Percentiles rank a stretch among this genome's conserved stretches.
Conservation (phyloP, 2,329 filamentous ascomycete species). For the Emericellopsis cladophorae region DNA sequence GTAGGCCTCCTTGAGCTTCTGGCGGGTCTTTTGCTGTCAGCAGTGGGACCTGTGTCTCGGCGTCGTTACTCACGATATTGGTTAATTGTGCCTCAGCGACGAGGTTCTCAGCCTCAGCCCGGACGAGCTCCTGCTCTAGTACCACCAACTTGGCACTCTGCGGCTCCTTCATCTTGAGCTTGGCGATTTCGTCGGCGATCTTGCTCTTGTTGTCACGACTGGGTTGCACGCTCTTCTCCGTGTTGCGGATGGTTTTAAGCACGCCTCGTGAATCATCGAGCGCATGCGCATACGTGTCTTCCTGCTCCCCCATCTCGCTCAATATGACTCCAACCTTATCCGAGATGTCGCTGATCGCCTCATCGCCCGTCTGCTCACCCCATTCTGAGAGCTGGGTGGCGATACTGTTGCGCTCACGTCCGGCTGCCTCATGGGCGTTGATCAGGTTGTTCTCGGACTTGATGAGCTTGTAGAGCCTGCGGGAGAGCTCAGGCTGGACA, state of each 20-base stretch:
- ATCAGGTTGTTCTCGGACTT: conserved; percentile 91
- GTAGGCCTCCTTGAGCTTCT: conserved; percentile 93
- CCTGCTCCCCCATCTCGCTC: conserved; percentile 86
- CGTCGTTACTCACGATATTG: conserved; percentile 60
- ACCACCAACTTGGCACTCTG: conserved; percentile 68
- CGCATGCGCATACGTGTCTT: conserved; percentile 75
- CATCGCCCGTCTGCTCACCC: conserved; percentile 85
- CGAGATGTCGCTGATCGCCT: conserved; percentile 75
- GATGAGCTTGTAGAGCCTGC: conserved; percentile 81
- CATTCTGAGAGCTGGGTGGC: conserved; percentile 89
- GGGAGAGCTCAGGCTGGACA: conserved; percentile 77
- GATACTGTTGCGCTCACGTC: conserved; percentile 71
- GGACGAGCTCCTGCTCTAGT: conserved; percentile 90
- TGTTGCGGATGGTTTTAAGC: conserved; percentile 89
- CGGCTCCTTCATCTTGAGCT: conserved; percentile 85
- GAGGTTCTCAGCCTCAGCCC: conserved; percentile 88
- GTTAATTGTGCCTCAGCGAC: conserved; percentile 94
- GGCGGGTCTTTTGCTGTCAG: conserved; percentile 56
- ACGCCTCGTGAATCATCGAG: conserved; percentile 73
- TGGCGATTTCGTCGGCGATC: conserved; percentile 84
- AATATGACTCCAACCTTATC: conserved; percentile 93
- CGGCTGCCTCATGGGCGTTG: conserved; percentile 70
- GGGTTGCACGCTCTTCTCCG: conserved; percentile 89
- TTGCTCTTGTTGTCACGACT: conserved; percentile 78
- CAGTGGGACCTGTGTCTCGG: not conserved